These are phyloP conservation scores for Fereydounia khargensis DNA, from an alignment of 1,284 basidiomycete species.

Conservation along the genomic window DNA sequence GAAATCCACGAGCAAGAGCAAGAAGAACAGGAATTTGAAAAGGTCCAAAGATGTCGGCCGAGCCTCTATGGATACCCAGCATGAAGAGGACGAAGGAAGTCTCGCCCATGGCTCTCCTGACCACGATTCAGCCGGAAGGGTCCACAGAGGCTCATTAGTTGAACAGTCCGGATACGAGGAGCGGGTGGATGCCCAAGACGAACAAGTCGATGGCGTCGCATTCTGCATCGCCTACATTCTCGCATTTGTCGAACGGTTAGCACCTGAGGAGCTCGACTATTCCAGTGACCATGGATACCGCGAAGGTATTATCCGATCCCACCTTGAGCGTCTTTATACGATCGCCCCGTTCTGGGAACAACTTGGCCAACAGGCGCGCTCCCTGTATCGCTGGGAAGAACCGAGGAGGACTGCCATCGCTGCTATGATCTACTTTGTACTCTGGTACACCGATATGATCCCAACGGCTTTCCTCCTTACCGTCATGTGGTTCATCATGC, in stretches of 20 bases:
- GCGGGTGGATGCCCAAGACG: constrained; percentile 37
- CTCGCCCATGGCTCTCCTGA: too few species aligned
- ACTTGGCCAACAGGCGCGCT: constrained; percentile 23
- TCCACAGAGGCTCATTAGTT: too few species aligned
- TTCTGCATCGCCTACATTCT: constrained; percentile 55
- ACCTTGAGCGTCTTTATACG: constrained; percentile 53
- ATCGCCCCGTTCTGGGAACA: constrained; percentile 57
- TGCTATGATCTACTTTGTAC: constrained; percentile 56
- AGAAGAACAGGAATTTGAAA: background rate
- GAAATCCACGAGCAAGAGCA: constrained; percentile 2
- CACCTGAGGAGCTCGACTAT: constrained; percentile 55
- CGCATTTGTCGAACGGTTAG: constrained; percentile 49
- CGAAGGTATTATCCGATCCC: constrained; percentile 48
- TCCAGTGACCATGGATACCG: constrained; percentile 47
- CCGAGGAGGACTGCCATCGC: constrained; percentile 40
- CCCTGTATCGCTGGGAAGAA: constrained; percentile 34
- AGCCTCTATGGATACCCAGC: too few species aligned
- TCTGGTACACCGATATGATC: constrained; percentile 56
- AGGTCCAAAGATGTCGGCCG: too few species aligned
- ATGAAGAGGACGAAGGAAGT: too few species aligned
- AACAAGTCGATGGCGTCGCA: constrained; percentile 48
- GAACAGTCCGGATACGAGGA: constrained; percentile 28
- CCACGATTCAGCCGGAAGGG: too few species aligned
- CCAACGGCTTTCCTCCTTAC: constrained; percentile 50
- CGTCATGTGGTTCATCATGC: constrained; percentile 49